Percentiles rank a stretch among this genome's conserved stretches.
phyloP scores from a whole-genome alignment of 164 flowering plant species.

The Nymphaea colorata region DNA sequence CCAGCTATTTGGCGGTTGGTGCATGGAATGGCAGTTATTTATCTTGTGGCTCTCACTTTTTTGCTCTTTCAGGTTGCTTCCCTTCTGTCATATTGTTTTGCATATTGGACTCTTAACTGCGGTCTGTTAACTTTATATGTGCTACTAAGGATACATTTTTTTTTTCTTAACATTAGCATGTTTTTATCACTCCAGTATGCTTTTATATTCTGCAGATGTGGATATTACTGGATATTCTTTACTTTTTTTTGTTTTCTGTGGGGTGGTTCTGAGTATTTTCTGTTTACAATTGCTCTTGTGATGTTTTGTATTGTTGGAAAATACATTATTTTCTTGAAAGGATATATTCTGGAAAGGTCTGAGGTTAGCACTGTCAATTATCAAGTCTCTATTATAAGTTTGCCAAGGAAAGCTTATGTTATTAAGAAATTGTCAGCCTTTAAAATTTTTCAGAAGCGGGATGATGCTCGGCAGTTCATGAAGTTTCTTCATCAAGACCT shows the following conservation, averaged over 20 bases:
- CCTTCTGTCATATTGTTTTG: not conserved
- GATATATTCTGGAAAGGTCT: not conserved
- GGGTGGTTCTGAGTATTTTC: too few relatives aligned
- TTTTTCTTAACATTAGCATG: too few relatives aligned
- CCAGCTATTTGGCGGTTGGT: slow-evolving; percentile 99
- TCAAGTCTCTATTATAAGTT: not conserved
- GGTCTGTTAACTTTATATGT: too few relatives aligned
- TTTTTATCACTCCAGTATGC: too few relatives aligned
- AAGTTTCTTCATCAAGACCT: slow-evolving; percentile 95
- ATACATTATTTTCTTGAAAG: not conserved
- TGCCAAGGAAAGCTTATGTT: not conserved
- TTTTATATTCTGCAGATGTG: too few relatives aligned
- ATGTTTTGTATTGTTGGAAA: not conserved
- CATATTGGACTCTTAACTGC: not conserved
- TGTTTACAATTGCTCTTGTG: not conserved
- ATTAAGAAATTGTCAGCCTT: not conserved
- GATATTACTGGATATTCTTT: too few relatives aligned
- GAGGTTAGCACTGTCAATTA: not conserved
- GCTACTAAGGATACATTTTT: too few relatives aligned
- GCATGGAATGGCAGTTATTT: slow-evolving; percentile 96
- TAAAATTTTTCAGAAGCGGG: slow-evolving; percentile 57
- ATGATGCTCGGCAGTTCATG: slow-evolving; percentile 97
- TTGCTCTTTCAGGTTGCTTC: slow-evolving; percentile 88
- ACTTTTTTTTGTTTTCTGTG: too few relatives aligned
- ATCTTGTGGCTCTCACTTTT: slow-evolving; percentile 93